Evolutionary conservation across 2,329 filamentous ascomycete genomes (phyloP), one percentile per base, ranked within the genome.

Genomic region (Achaetomium macrosporum): DNA sequence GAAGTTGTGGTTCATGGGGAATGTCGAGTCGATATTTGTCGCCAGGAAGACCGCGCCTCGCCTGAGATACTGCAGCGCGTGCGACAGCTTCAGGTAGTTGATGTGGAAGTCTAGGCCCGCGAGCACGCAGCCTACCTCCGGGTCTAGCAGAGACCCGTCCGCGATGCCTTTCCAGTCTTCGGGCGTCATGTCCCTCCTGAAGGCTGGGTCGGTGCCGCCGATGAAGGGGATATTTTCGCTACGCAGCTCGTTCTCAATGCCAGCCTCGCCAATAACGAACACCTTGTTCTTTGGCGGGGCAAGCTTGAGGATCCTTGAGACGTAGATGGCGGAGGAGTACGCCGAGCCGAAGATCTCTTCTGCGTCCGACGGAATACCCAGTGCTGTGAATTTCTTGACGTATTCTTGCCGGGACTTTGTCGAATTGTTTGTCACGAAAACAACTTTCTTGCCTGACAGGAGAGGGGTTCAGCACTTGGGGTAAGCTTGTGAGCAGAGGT

Each of bases 371-470:
- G 87, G 85, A 63, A 99, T 96, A 43, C 87, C 87, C 67, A 96
- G 79, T 50, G 74, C 74, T 43, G 87, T 82, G 55, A 99, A 85
- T 67, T 97, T 99, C 75, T 92, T 90, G 69, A 87, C 85, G 72
- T 99, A 99, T 68, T 96, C 90, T 46, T 81, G 76, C 52, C 93
- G 87, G 11, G 92, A 96, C 69, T 99, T 99, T 53, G 93, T 97
- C 66, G 90, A 96, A 75, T 99, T 99, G 75, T 99, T 99, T 39
- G 93, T 99, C 48, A 99, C 93, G 67, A 99, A 99, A 50, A 99
- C 84, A 33, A 93, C 80, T 67, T 86, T 86, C 71, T 99, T 99
- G 66, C 89, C 91, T 93, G 49, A 29, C 13, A 43, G 2, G 41
- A 42, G 49, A 44, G 50, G 20, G 5, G 2, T 43, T 60, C 29